Evolutionary conservation across 495 filamentous ascomycete genomes (phyloP).

Genomic region (Aspergillus bertholletiae): DNA sequence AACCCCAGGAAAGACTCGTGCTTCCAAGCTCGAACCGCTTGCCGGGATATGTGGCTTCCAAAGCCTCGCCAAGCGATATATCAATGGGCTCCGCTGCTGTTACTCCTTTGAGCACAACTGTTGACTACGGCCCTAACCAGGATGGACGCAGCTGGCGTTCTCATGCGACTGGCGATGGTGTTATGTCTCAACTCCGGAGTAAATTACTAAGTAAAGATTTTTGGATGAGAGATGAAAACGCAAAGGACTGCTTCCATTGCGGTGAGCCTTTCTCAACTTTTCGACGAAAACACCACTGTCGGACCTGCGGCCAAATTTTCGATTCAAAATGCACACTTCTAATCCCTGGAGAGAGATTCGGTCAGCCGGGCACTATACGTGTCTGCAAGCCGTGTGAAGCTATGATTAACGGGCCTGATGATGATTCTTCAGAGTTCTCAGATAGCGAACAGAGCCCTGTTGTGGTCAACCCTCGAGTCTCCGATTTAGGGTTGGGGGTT

Average conservation of each 20-base stretch:
- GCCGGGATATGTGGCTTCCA: constrained; percentile 33
- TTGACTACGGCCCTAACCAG: constrained; percentile 16
- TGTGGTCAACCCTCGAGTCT: constrained; percentile 33
- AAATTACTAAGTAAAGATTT: constrained; percentile 89
- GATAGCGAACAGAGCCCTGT: constrained; percentile 62
- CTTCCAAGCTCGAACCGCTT: constrained; percentile 25
- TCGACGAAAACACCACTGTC: constrained; percentile 93
- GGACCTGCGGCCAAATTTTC: constrained; percentile 91
- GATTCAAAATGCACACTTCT: constrained; percentile 93
- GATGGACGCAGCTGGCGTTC: constrained; percentile 20
- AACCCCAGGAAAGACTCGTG: constrained; percentile 20
- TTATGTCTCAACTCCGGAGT: constrained; percentile 59
- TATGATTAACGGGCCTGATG: constrained; percentile 86
- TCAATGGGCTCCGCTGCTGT: constrained; percentile 26
- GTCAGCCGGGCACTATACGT: constrained; percentile 78
- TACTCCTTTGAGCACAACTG: constrained; percentile 29
- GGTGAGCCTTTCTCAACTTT: constrained; percentile 88
- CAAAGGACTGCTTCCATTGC: constrained; percentile 95
- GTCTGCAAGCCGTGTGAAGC: constrained; percentile 94
- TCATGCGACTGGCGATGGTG: constrained; percentile 23
- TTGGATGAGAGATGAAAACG: constrained; percentile 99
- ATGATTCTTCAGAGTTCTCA: constrained; percentile 86
- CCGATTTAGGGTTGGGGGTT: constrained; percentile 30
- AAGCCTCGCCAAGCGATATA: constrained; percentile 33
- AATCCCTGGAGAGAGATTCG: constrained; percentile 80